Base-by-base conservation (phyloP, 2,329 filamentous ascomycete species). In the Chlorencoelia australis region DNA sequence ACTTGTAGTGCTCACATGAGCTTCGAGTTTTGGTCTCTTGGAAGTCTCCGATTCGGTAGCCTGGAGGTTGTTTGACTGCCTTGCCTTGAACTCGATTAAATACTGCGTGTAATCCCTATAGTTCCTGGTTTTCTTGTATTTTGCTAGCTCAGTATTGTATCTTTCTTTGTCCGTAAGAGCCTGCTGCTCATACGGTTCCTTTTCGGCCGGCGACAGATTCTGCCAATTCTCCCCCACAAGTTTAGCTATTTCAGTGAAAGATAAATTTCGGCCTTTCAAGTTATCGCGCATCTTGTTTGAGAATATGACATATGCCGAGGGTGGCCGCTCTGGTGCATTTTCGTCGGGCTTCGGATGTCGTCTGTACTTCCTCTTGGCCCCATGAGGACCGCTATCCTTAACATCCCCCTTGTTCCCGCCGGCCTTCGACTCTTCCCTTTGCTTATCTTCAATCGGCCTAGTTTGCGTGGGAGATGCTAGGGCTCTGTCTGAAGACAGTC, bases 201-300 rank as follows among this genome's bases (percentile, higher is more conserved):
- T 82, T 47, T 83, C 77, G 1, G 65, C 59, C 1, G 74, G 66
- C 2, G 73, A 66, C 7, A 89, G 60, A 35, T 74, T 78, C 54
- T 89, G 83, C 83, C 83, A 89, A 52, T 82, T 75, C 53, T 89
- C 82, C 5, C 83, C 83, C 1, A 88, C 83, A 1, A 86, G 63
- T 52, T 88, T 88, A 8, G 83, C 83, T 44, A 89, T 87, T 51
- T 88, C 82, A 2, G 82, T 87, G 50, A 91, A 91, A 1, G 79
- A 82, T 4, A 89, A 61, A 31, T 81, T 82, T 40, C 82, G 76
- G 3, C 77, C 81, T 54, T 83, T 86, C 16, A 89, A 61, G 15
- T 82, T 75, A 49, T 89, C 84, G 49, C 84, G 74, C 60, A 86
- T 81, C 59, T 82, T 83, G 50, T 89, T 89, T 1, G 84, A 88